A percentile compares a stretch with the other conserved stretches of the same genome.
Conservation (phyloP, 768 basidiomycete genomes). For the Pleurotus sapidus region DNA sequence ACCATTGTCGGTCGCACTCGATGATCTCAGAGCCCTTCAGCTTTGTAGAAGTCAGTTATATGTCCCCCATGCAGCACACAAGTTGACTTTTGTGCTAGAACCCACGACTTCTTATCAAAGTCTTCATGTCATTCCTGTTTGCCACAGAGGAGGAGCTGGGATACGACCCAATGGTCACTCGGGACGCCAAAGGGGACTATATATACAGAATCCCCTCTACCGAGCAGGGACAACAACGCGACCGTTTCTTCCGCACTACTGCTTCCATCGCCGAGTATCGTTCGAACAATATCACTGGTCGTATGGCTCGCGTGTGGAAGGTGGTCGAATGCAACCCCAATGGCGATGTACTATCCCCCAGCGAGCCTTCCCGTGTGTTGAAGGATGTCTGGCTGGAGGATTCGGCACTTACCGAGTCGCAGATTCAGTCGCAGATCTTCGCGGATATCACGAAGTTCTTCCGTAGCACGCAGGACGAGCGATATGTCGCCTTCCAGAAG, state of each 20-base stretch:
- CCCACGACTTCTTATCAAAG: slow-evolving; percentile 11
- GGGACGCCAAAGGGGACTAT: background rate
- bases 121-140: slow-evolving; percentile 15
- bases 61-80: too few relatives aligned
- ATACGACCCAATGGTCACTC: slow-evolving; percentile 6
- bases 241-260: background rate
- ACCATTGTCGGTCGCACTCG: slow-evolving; percentile 12
- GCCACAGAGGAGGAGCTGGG: slow-evolving; percentile 15
- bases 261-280: background rate
- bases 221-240: background rate
- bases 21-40: slow-evolving; percentile 1
- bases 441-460: background rate
- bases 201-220: background rate
- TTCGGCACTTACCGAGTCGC: slow-evolving; percentile 5
- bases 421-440: slow-evolving; percentile 14
- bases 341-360: too few relatives aligned
- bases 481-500: too few relatives aligned
- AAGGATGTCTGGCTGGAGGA: slow-evolving; percentile 18
- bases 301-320: slow-evolving; percentile 12
- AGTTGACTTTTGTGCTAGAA: slow-evolving; percentile 6
- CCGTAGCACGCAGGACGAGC: too few relatives aligned
- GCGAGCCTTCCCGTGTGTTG: background rate
- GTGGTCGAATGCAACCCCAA: background rate
- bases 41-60: too few relatives aligned
- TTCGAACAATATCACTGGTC: slow-evolving; percentile 2